Base-by-base conservation (phyloP, 1,284 basidiomycete genomes). In the Phenoliferia sp. region DNA sequence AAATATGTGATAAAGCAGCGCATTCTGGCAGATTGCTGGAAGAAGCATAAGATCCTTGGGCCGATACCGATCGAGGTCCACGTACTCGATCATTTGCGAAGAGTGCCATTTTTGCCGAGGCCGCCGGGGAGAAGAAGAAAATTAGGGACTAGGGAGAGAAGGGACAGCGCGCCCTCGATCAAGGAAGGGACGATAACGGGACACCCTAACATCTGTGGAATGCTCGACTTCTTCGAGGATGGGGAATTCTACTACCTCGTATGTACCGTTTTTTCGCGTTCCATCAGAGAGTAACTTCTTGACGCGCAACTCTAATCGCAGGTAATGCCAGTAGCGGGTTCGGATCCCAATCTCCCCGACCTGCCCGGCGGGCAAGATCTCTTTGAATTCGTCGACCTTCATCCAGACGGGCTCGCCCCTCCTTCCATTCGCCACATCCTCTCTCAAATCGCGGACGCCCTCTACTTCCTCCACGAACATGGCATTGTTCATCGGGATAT, bases 41-140 rank as follows among this genome's bases (percentile, higher is more conserved):
- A 97, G 83, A 88, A 90, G 76, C 96, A 99, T 79, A 90, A 92
- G 52, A 86, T 89, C 69, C 86, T 92, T 76, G 96, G 96, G 50
- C 96, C 95, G 1, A 97, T 99, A 74, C 95, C 96, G 9, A 94
- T 98, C 80, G 96, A 99, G 81, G 96, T 99, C 52, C 96, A 96
- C 79, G 95, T 99, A 72, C 92, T 99, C 90, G 83, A 85, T 65
- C 84, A 85, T 72, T 78, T 96, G 83, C 78, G 90, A 83, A 76
- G 90, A 87, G 80, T 95, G 85, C 72, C 87, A 84, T 79, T 91
- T 85, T 29, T 84, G 84, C 65, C 90, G 88, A 78, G 83, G 17
- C 59, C 69, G 16, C 39, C 33, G 1, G 39, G 67, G n/a, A 28
- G 63, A 34, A 52, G 56, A 52, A 32, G 44, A 6, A 39, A 59